Evolutionary conservation across 2,329 filamentous ascomycete genomes (phyloP), one percentile per base, ranked within the genome.

Genomic region (Aureobasidium sp.): DNA sequence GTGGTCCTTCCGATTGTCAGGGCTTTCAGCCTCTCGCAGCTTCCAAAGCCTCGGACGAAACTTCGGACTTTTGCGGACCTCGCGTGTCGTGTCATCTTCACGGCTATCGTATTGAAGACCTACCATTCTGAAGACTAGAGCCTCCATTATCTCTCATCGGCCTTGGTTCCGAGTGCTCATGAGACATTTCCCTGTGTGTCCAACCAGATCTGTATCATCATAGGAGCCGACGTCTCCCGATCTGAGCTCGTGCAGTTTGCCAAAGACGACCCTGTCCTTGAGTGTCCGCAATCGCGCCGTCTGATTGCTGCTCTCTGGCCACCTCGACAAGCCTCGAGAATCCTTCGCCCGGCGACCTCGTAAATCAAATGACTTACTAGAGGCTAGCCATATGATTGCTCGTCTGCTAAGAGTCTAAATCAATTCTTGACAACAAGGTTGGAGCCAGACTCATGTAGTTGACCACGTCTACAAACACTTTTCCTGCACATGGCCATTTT

Each of bases 261-360:
- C 27, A 17, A 27, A 23, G 32, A 23, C 48, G 44, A 51, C 34
- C 23, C 46, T 61, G 42, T n/a, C 58, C 58, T 61, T n/a, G 29
- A 41, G 20, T 44, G 46, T 20, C 36, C 57, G 26, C 57, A 52
- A 20, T 55, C 51, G 34, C 50, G 50, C 50, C 50, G 50, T 53
- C 50, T 39, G 12, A n/a, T 36, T 27, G 9, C 17, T 37, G n/a
- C 29, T 37, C 27, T 10, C 10, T 12, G 20, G 9, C 50, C 32
- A 20, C 17, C 50, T 17, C 15, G 7, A 9, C 7, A 37, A 41
- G 34, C 34, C 20, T 41, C 20, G 20, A 34, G 32, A 37, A 39
- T n/a, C 36, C 36, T 42, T 42, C 37, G 5, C 34, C 15, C 17
- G 42, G 51, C 51, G 7, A 42, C 26, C 37, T 55, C 51, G 51